phyloP scores from a whole-genome alignment of 768 basidiomycete species.

The Tulasnella sp. region DNA sequence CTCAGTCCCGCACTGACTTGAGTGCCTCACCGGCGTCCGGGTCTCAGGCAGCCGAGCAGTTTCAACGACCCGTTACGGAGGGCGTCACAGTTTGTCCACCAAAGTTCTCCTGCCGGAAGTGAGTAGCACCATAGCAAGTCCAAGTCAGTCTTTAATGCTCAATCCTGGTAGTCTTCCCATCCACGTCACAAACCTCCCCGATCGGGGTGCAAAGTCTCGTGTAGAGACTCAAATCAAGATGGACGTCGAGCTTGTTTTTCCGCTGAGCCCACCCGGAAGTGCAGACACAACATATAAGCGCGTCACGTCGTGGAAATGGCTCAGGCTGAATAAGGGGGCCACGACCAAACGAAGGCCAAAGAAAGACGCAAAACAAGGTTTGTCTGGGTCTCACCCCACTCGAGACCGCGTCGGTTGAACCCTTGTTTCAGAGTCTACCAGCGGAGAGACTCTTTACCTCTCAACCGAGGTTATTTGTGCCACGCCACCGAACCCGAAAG shows the following conservation, averaged over 20 bases:
- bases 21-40: neutral
- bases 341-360: conserved; percentile 74
- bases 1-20: neutral
- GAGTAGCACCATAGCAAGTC: neutral
- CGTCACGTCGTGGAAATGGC: conserved; percentile 84
- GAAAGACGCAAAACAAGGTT: conserved; percentile 74
- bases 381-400: conserved; percentile 20
- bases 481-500: conserved; percentile 60
- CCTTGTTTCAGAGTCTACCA: conserved; percentile 42
- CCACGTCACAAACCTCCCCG: conserved; percentile 71
- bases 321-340: conserved; percentile 66
- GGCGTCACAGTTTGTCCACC: conserved; percentile 4
- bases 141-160: neutral
- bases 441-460: conserved; percentile 59
- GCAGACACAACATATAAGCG: conserved; percentile 45
- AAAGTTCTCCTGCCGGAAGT: conserved; percentile 12
- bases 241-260: conserved; percentile 50
- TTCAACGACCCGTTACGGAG: neutral
- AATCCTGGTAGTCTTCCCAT: conserved; percentile 50
- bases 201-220: conserved; percentile 73
- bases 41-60: conserved; percentile 2
- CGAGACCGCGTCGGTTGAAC: conserved; percentile 21
- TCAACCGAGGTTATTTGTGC: conserved; percentile 67
- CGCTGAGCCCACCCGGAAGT: neutral
- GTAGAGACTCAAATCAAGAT: conserved; percentile 94